phyloP scores from a whole-genome alignment of 257 asterid species.

The Anisodus acutangulus region DNA sequence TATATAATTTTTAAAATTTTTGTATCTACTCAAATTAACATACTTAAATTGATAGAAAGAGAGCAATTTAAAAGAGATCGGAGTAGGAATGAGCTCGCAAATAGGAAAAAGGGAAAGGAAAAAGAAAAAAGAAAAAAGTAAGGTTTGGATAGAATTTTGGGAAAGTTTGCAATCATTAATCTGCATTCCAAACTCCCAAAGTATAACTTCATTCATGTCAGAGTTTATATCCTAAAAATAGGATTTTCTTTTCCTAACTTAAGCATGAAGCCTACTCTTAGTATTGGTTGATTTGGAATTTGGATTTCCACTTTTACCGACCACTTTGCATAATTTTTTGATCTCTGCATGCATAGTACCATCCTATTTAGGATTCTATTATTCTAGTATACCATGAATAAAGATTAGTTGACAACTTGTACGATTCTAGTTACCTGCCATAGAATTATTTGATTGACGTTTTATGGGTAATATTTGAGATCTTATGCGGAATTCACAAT shows the following conservation, averaged over 20 bases:
- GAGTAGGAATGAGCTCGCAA: neutral
- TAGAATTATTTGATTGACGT: neutral
- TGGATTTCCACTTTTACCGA: constrained; percentile 6
- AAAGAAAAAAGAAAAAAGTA: neutral
- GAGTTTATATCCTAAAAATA: neutral
- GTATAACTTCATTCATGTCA: neutral
- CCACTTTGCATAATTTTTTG: constrained; percentile 2
- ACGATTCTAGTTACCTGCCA: too few species aligned
- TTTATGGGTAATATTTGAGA: constrained; percentile 4
- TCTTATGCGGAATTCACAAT: neutral
- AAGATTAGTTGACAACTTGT: neutral
- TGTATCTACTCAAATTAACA: too few species aligned
- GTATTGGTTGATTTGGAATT: neutral
- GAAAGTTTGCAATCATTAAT: neutral
- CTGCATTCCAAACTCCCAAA: neutral
- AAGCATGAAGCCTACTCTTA: neutral
- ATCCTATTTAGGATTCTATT: neutral
- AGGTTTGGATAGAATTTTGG: neutral
- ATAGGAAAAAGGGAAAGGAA: neutral
- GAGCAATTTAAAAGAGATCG: neutral
- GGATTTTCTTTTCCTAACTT: neutral
- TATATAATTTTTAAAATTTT: too few species aligned
- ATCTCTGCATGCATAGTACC: neutral
- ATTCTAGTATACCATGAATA: neutral
- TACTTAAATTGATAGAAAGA: too few species aligned